phyloP scores from a whole-genome alignment of 179 eudicot genomes.

The Camellia oleifera region DNA sequence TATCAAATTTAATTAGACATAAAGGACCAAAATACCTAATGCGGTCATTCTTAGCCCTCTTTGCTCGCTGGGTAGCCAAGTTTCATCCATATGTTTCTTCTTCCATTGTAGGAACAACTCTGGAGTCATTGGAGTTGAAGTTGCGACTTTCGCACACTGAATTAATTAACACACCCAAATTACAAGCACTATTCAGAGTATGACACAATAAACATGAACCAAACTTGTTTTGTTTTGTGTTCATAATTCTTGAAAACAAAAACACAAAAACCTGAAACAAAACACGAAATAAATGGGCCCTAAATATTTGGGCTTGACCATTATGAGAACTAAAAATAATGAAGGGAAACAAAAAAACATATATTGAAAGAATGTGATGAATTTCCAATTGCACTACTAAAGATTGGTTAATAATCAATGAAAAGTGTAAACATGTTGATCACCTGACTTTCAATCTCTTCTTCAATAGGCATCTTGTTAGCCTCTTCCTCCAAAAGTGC shows the following conservation, averaged over 20 bases:
- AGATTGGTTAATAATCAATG: conserved; percentile 1
- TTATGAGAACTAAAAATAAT: neutral
- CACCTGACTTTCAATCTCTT: conserved; percentile 93
- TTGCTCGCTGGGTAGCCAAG: conserved; percentile 79
- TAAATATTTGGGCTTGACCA: neutral
- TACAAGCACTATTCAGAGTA: neutral
- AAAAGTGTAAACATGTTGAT: neutral
- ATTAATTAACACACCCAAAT: conserved; percentile 15
- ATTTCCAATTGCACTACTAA: neutral
- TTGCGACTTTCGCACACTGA: conserved; percentile 75
- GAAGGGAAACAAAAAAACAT: neutral
- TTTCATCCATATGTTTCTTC: conserved; percentile 70
- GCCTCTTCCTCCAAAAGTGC: conserved; percentile 89
- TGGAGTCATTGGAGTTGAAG: conserved; percentile 82
- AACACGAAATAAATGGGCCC: no score
- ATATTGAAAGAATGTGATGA: neutral
- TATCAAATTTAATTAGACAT: neutral
- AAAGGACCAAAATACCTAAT: conserved; percentile 57
- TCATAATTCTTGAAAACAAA: no score
- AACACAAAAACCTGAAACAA: no score
- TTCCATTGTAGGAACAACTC: conserved; percentile 82
- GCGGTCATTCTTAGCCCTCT: conserved; percentile 98
- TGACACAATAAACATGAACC: neutral
- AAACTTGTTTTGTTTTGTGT: no score
- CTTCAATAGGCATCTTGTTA: conserved; percentile 81